phyloP scores from a whole-genome alignment of 164 flowering plant species.

The Stephania cephalantha region DNA sequence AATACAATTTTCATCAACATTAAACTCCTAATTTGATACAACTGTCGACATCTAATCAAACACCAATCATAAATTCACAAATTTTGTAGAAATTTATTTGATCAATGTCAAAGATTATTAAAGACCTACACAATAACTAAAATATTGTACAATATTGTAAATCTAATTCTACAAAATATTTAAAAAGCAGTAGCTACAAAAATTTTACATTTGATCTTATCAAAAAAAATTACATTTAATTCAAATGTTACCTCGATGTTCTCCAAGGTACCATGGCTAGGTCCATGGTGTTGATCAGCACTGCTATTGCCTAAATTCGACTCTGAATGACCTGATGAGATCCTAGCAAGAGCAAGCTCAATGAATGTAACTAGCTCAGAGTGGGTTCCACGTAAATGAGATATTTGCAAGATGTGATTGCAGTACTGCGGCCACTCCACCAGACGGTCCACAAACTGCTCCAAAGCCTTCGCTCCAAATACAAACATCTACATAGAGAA shows the following conservation, averaged over 20 bases:
- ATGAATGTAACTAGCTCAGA: conserved; percentile 74
- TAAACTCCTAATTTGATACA: background rate
- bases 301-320: conserved; percentile 38
- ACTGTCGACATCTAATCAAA: background rate
- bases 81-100: too few relatives aligned
- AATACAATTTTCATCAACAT: too few relatives aligned
- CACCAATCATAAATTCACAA: background rate
- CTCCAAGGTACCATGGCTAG: conserved; percentile 23
- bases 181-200: background rate
- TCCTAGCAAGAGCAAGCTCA: conserved; percentile 74
- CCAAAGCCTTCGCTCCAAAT: conserved; percentile 89
- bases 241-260: conserved; percentile 31
- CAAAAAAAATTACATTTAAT: background rate
- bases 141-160: background rate
- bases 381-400: conserved; percentile 83
- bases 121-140: background rate
- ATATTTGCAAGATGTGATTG: conserved; percentile 94
- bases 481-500: conserved; percentile 62
- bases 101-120: background rate
- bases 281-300: conserved; percentile 36
- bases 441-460: conserved; percentile 89
- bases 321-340: conserved; percentile 65
- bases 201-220: background rate
- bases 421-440: conserved; percentile 99
- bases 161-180: background rate